A percentile compares a stretch with the other conserved stretches of the same genome.
Evolutionary conservation across 108 stramenopile genomes (phyloP).

Genomic region (Skeletonema marinoi): DNA sequence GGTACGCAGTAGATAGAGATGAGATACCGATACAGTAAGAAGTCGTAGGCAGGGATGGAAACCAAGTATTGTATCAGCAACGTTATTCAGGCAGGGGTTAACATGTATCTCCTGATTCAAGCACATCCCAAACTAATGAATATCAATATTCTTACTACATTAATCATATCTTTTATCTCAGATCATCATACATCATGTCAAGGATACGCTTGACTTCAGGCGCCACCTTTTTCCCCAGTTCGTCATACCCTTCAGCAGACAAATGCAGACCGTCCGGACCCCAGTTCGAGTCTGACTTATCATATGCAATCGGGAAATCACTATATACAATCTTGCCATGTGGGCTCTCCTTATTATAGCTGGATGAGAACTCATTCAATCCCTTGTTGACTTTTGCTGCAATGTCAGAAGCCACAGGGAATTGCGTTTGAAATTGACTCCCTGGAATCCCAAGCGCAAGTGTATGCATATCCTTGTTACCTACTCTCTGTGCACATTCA

Average conservation of each 20-base stretch:
- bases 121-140: too few relatives aligned
- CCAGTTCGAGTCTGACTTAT: constrained; percentile 36
- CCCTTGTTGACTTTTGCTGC: constrained; percentile 45
- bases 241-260: constrained; percentile 60
- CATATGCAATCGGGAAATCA: constrained; percentile 59
- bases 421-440: constrained; percentile 55
- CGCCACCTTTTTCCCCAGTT: constrained; percentile 55
- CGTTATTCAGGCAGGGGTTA: too few relatives aligned
- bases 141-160: too few relatives aligned
- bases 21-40: too few relatives aligned
- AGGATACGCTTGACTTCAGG: background rate
- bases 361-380: constrained; percentile 34
- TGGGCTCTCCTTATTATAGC: background rate
- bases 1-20: too few relatives aligned
- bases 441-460: constrained; percentile 71
- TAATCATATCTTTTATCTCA: too few relatives aligned
- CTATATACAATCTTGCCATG: constrained; percentile 31
- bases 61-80: too few relatives aligned
- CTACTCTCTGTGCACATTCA: constrained; percentile 29
- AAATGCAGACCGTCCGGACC: constrained; percentile 68
- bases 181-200: background rate
- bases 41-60: too few relatives aligned
- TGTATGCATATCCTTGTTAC: constrained; percentile 23
- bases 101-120: too few relatives aligned
- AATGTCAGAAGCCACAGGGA: constrained; percentile 26